A percentile compares a stretch with the other conserved stretches of the same genome.
Conservation (phyloP, 768 basidiomycete genomes). For the Boletus reticuloceps region DNA sequence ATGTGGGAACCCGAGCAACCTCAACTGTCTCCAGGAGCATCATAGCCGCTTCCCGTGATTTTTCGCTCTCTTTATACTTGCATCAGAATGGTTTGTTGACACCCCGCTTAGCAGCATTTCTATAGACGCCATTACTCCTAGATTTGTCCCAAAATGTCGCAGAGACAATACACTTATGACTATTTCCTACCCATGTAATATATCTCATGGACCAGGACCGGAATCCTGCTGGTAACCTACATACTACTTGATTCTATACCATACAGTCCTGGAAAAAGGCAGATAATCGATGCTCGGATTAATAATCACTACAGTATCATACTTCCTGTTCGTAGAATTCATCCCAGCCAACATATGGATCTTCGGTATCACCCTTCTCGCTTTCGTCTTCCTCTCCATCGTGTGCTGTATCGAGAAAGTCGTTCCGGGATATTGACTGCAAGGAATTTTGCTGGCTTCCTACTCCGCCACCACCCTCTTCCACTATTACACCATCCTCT, state of each 20-base stretch:
- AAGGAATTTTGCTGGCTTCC: conserved; percentile 29
- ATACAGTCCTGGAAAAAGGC: neutral
- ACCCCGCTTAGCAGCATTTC: conserved; percentile 6
- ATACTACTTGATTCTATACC: neutral
- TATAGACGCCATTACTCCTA: conserved; percentile 23
- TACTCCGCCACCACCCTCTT: conserved; percentile 41
- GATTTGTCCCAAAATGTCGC: conserved; percentile 25
- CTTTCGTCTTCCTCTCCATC: conserved; percentile 31
- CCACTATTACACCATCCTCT: conserved; percentile 39
- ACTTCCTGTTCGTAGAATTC: conserved; percentile 77
- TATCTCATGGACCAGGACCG: conserved; percentile 6
- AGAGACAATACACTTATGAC: conserved; percentile 27
- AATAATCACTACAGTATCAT: neutral
- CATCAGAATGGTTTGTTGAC: conserved; percentile 5
- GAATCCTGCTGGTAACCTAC: neutral
- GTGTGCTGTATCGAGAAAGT: conserved; percentile 1
- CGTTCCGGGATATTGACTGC: conserved; percentile 22
- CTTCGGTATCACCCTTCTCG: conserved; percentile 40
- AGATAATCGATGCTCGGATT: too few relatives aligned
- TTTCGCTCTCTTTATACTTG: conserved; percentile 5
- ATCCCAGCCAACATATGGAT: conserved; percentile 35
- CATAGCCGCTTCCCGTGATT: conserved; percentile 18
- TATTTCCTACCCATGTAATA: conserved; percentile 25
- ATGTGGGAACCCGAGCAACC: conserved; percentile 73
- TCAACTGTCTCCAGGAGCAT: conserved; percentile 31